These are phyloP conservation scores for Encephalitozoon romaleae DNA, from an alignment of 371 early-diverging fungal genomes.

Conservation along the genomic window DNA sequence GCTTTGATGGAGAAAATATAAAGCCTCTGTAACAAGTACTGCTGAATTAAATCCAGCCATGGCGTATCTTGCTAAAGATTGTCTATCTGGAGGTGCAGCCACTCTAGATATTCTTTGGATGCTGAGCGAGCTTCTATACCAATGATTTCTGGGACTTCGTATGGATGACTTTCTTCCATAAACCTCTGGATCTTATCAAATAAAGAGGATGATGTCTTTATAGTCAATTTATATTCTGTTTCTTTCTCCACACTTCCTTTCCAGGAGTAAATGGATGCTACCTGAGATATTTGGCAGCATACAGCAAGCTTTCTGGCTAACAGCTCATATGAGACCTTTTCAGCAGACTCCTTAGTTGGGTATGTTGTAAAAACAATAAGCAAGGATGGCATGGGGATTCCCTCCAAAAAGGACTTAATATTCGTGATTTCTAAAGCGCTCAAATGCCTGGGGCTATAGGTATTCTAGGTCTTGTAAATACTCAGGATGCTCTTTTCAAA, in stretches of 20 bases:
- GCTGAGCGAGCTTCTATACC: neutral
- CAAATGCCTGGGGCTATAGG: neutral
- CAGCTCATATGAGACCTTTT: neutral
- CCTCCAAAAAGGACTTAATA: neutral
- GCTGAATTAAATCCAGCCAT: neutral
- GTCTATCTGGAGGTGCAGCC: neutral
- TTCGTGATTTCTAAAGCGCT: neutral
- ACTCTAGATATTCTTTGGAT: neutral
- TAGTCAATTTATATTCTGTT: neutral
- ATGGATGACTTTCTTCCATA: neutral
- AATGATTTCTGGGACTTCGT: neutral
- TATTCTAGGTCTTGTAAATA: neutral
- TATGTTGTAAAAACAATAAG: neutral
- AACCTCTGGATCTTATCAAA: neutral
- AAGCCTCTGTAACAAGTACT: neutral
- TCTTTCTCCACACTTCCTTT: neutral
- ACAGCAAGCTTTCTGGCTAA: neutral
- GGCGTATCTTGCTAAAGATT: neutral
- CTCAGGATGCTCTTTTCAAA: neutral
- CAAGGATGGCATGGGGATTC: neutral
- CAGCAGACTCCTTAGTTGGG: neutral
- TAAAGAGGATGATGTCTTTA: neutral
- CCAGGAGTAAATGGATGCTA: neutral
- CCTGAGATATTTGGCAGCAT: neutral
- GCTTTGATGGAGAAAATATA: neutral